Conservation (phyloP, 805 yeast genomes). For the Metschnikowia drakensbergensis region DNA sequence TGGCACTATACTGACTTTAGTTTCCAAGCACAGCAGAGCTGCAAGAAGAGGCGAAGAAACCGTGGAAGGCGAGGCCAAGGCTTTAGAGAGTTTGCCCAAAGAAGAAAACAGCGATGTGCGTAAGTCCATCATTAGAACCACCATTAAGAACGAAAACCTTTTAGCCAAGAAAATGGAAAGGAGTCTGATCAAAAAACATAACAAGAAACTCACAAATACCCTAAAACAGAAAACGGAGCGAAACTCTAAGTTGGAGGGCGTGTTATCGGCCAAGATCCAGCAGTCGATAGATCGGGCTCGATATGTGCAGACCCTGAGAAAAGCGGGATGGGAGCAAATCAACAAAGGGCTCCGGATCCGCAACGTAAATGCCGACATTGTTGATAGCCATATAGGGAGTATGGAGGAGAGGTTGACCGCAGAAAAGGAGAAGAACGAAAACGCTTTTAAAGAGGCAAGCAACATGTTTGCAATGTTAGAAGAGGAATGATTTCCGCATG, state of each 20-base stretch:
- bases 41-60: constrained; percentile 63
- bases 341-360: constrained; percentile 45
- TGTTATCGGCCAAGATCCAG: constrained; percentile 57
- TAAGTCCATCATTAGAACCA: constrained; percentile 62
- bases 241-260: constrained; percentile 50
- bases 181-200: constrained; percentile 27
- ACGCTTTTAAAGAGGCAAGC: constrained; percentile 10
- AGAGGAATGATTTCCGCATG: constrained; percentile 16
- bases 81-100: constrained; percentile 53
- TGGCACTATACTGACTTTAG: constrained; percentile 25
- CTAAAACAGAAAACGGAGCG: constrained; percentile 41
- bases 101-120: constrained; percentile 56
- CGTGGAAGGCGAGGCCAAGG: constrained; percentile 45
- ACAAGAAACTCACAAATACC: constrained; percentile 30
- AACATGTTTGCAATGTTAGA: constrained; percentile 38
- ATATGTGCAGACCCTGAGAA: constrained; percentile 58
- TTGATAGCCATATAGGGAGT: constrained; percentile 2
- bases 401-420: constrained; percentile 3
- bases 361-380: constrained; percentile 8
- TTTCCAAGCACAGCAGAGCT: constrained; percentile 70
- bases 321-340: constrained; percentile 69
- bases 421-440: constrained; percentile 7
- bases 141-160: constrained; percentile 61
- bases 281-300: constrained; percentile 63
- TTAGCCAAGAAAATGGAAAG: constrained; percentile 53